Conservation (phyloP, 2,329 filamentous ascomycete genomes). For the Aspergillus fischeri region DNA sequence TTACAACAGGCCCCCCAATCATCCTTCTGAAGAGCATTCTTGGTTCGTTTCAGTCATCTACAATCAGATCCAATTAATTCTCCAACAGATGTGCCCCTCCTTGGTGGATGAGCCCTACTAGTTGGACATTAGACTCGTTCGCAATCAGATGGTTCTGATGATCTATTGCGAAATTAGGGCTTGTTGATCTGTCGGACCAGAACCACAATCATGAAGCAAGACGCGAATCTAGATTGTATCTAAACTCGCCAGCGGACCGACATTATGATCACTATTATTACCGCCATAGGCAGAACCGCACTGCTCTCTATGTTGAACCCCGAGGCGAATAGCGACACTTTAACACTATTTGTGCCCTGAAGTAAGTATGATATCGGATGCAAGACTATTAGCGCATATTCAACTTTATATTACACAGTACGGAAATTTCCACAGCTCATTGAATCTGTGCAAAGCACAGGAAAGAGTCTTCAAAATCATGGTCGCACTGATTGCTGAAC, state of each 20-base stretch:
- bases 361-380: not conserved
- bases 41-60: not conserved
- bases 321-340: not conserved
- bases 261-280: not conserved
- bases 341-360: not conserved
- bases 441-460: not conserved
- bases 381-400: not conserved
- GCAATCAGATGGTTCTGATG: not conserved
- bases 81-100: not conserved
- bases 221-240: slow-evolving; percentile 9
- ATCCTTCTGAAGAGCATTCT: not conserved
- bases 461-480: not conserved
- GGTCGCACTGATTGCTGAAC: slow-evolving; percentile 1
- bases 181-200: slow-evolving; percentile 17
- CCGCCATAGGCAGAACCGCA: slow-evolving; percentile 11
- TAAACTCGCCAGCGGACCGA: slow-evolving; percentile 4
- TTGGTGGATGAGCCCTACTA: not conserved
- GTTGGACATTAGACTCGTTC: not conserved
- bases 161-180: slow-evolving; percentile 9
- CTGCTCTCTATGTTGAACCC: not conserved
- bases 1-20: not conserved
- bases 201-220: slow-evolving; percentile 3
- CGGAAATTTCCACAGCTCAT: not conserved
- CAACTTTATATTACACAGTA: not conserved
- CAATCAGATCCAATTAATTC: not conserved